Conservation (phyloP, 1,284 basidiomycete genomes). For the Amylostereum chailletii region DNA sequence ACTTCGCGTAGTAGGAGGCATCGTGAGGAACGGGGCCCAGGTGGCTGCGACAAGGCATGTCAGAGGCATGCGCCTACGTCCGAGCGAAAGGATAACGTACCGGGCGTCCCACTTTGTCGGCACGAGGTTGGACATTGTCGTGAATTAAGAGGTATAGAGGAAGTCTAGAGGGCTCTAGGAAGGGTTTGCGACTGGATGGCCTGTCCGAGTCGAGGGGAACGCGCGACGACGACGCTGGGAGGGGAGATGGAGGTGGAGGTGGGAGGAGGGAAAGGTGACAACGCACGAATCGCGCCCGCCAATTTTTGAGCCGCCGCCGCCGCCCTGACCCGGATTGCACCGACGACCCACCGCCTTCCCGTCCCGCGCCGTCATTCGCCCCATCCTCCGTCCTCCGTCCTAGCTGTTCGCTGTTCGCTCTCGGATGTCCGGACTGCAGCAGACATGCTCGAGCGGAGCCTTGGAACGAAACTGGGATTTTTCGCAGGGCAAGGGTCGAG, state of each 20-base stretch:
- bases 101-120: constrained; percentile 66
- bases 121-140: constrained; percentile 22
- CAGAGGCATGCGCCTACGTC: not conserved
- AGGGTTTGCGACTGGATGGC: constrained; percentile 25
- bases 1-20: constrained; percentile 64
- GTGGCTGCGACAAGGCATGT: constrained; percentile 29
- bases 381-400: too few species aligned
- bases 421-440: too few species aligned
- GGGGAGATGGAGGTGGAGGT: constrained; percentile 10
- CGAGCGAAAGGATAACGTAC: constrained; percentile 25
- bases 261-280: constrained; percentile 4
- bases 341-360: not conserved
- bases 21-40: constrained; percentile 71
- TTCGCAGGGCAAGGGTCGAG: too few species aligned
- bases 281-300: not conserved
- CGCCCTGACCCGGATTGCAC: not conserved
- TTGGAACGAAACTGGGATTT: too few species aligned
- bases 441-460: too few species aligned
- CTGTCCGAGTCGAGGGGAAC: constrained; percentile 20
- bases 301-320: constrained; percentile 3
- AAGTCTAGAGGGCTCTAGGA: constrained; percentile 7
- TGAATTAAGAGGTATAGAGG: constrained; percentile 17
- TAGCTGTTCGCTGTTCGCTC: too few species aligned
- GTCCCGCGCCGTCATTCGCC: not conserved
- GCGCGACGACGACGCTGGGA: constrained; percentile 11